Evolutionary conservation across 176 grass and related monocot genomes (phyloP).

Genomic region (Microstegium vimineum): DNA sequence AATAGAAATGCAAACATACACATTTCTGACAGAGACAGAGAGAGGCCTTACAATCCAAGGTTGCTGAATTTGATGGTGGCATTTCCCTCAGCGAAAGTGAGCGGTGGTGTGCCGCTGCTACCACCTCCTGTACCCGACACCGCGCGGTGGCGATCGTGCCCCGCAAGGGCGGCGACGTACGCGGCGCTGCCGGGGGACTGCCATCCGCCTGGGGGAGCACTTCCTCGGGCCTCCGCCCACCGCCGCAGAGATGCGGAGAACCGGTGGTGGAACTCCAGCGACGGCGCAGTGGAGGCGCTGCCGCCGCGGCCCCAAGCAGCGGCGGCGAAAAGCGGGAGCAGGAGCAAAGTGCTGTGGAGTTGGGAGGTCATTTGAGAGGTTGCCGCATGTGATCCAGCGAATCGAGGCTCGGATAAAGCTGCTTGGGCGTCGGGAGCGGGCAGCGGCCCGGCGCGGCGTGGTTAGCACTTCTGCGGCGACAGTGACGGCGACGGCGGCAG

Average conservation of each 20-base stretch:
- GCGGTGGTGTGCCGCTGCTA: neutral
- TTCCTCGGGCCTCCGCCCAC: conserved; percentile 39
- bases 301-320: neutral
- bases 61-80: conserved; percentile 58
- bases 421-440: neutral
- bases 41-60: conserved; percentile 67
- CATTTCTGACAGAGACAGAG: neutral
- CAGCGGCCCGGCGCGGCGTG: neutral
- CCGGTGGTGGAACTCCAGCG: conserved; percentile 44
- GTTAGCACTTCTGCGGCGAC: neutral
- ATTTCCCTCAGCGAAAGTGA: conserved; percentile 76
- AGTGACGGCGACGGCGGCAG: neutral
- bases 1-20: neutral
- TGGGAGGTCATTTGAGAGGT: neutral
- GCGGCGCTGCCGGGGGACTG: conserved; percentile 29
- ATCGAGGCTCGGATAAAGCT: neutral
- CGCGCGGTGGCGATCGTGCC: conserved; percentile 50
- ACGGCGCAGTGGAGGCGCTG: neutral
- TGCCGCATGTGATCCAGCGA: neutral
- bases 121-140: neutral
- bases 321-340: neutral
- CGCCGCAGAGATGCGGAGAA: conserved; percentile 50
- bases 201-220: conserved; percentile 35
- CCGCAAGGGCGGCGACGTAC: conserved; percentile 52
- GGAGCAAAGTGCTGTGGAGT: neutral